phyloP scores from a whole-genome alignment of 164 flowering plant genomes.

The Magnolia changhungtana region DNA sequence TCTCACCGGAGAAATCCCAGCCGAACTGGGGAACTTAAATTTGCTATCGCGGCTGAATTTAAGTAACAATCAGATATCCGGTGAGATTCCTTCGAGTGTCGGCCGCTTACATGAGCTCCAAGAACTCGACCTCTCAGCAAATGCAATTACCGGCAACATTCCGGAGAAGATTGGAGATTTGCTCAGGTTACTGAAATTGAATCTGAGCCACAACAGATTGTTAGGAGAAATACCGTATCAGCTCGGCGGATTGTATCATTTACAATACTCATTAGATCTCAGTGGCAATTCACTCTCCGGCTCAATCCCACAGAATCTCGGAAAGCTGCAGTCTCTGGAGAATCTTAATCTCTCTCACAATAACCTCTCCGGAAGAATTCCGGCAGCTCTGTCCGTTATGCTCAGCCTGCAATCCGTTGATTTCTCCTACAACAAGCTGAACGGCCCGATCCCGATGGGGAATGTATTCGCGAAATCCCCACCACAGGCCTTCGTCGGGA shows the following conservation, averaged over 20 bases:
- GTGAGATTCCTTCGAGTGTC: conserved; percentile 17
- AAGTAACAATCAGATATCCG: conserved; percentile 27
- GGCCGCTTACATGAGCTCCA: conserved; percentile 12
- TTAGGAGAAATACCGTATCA: conserved; percentile 24
- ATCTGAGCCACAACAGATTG: conserved; percentile 19
- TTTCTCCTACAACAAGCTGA: conserved; percentile 25
- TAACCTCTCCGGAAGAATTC: conserved; percentile 20
- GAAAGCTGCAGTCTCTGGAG: conserved; percentile 16
- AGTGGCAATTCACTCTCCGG: conserved; percentile 26
- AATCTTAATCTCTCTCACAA: conserved; percentile 25
- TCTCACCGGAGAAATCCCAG: conserved; percentile 24
- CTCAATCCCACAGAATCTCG: conserved; percentile 17
- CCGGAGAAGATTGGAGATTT: conserved; percentile 26
- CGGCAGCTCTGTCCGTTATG: conserved; percentile 16
- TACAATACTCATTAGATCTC: conserved; percentile 20
- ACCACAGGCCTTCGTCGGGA: conserved; percentile 17
- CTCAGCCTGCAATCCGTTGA: conserved; percentile 17
- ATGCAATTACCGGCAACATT: conserved; percentile 18
- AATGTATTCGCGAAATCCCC: conserved; percentile 13
- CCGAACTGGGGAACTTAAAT: conserved; percentile 10
- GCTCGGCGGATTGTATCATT: conserved; percentile 19
- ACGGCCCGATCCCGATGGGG: conserved; percentile 25
- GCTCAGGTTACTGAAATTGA: conserved; percentile 11
- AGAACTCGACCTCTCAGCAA: conserved; percentile 22
- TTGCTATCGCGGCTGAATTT: conserved; percentile 19